These are phyloP conservation scores for Metschnikowia noctiluminum DNA, from an alignment of 805 yeast species.

Conservation along the genomic window DNA sequence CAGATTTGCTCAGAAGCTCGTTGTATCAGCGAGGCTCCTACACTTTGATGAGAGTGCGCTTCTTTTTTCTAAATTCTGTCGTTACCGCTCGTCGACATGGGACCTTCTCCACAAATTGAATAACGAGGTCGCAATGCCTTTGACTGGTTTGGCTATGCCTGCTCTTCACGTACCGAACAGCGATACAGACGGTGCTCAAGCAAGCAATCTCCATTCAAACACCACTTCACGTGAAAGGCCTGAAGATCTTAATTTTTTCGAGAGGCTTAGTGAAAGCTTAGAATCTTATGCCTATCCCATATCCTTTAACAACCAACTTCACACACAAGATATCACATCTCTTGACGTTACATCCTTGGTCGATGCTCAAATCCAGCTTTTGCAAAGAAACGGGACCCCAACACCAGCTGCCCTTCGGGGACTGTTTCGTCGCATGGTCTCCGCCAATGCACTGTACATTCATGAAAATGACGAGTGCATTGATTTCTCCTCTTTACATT, in stretches of 20 bases:
- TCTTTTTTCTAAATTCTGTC: slow-evolving; percentile 36
- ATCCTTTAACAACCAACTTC: background rate
- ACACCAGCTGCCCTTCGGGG: slow-evolving; percentile 5
- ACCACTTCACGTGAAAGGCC: background rate
- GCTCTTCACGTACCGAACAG: no score
- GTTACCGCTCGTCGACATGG: slow-evolving; percentile 28
- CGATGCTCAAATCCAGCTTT: slow-evolving; percentile 49
- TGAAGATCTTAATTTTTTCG: background rate
- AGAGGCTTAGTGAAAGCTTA: background rate
- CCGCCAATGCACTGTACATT: background rate
- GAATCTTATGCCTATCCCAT: background rate
- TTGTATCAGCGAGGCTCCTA: slow-evolving; percentile 39
- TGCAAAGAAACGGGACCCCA: slow-evolving; percentile 32
- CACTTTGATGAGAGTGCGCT: slow-evolving; percentile 45
- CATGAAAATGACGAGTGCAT: background rate
- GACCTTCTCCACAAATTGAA: slow-evolving; percentile 9
- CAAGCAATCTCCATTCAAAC: no score
- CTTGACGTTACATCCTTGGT: slow-evolving; percentile 37
- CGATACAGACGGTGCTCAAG: no score
- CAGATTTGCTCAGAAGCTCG: slow-evolving; percentile 39
- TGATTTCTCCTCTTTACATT: slow-evolving; percentile 39
- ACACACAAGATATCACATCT: slow-evolving; percentile 8
- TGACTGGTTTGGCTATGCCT: no score
- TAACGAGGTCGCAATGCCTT: no score
- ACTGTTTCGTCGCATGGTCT: slow-evolving; percentile 3